Percentiles rank a stretch among this genome's conserved stretches.
Conservation (phyloP, 768 basidiomycete species). For the Tephrocybe rancida region DNA sequence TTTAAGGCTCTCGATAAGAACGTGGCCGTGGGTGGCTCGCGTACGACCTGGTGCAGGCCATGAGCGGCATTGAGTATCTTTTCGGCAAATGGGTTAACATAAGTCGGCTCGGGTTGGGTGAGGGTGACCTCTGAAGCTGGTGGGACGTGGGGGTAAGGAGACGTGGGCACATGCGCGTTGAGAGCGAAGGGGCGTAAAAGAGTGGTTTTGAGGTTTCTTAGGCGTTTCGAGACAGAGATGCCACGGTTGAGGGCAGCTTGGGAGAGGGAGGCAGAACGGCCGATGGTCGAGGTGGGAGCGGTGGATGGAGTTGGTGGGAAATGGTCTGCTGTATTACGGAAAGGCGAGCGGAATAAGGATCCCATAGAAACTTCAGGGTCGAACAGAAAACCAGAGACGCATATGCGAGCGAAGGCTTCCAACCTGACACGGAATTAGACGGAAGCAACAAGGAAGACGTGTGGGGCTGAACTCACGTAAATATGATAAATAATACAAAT, state of each 20-base stretch:
- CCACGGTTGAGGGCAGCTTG: slow-evolving; percentile 45
- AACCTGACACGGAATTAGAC: slow-evolving; percentile 45
- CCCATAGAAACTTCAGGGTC: slow-evolving; percentile 74
- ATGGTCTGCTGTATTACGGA: slow-evolving; percentile 30
- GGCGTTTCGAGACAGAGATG: slow-evolving; percentile 44
- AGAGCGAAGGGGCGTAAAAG: slow-evolving; percentile 59
- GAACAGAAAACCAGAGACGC: slow-evolving; percentile 86
- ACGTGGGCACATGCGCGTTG: slow-evolving; percentile 27
- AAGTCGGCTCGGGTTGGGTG: slow-evolving; percentile 26
- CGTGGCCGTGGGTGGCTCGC: slow-evolving; percentile 48
- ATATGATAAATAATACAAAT: slow-evolving; percentile 82
- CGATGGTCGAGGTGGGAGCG: slow-evolving; percentile 26
- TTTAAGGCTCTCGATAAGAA: slow-evolving; percentile 52
- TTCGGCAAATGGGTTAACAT: slow-evolving; percentile 30
- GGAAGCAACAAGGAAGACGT: background rate
- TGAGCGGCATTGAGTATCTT: slow-evolving; percentile 34
- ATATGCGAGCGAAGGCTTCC: slow-evolving; percentile 86
- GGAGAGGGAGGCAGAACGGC: slow-evolving; percentile 24
- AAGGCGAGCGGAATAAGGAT: slow-evolving; percentile 44
- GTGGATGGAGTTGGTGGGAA: slow-evolving; percentile 27
- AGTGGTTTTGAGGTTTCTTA: slow-evolving; percentile 46
- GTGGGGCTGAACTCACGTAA: slow-evolving; percentile 70
- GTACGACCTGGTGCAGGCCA: slow-evolving; percentile 38
- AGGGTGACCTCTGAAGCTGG: slow-evolving; percentile 25
- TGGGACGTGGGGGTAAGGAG: slow-evolving; percentile 24